A percentile compares a stretch with the other conserved stretches of the same genome.
These are phyloP conservation scores for Scedosporium minutisporum DNA, from an alignment of 2,329 filamentous ascomycete species.

Conservation along the genomic window DNA sequence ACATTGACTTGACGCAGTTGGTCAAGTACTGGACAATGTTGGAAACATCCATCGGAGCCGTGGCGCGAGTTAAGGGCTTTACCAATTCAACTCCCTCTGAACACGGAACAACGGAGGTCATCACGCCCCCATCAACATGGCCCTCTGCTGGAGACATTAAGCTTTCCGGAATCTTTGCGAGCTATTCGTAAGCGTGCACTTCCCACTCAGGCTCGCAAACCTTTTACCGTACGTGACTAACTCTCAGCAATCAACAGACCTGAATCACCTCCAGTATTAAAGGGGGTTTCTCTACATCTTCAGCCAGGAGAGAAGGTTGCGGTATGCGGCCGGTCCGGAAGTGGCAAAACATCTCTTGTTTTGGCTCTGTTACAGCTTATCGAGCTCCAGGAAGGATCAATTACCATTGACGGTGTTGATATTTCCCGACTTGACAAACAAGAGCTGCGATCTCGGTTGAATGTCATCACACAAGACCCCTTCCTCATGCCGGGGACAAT, in stretches of 20 bases:
- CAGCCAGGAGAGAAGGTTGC: conserved; percentile 22
- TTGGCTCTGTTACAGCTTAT: conserved; percentile 30
- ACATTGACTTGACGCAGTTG: conserved; percentile 9
- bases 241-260: conserved; percentile 15
- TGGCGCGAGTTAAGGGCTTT: too few species aligned
- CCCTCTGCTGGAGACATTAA: too few species aligned
- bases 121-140: too few species aligned
- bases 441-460: conserved; percentile 34
- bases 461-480: conserved; percentile 43
- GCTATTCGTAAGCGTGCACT: too few species aligned
- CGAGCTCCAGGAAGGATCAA: conserved; percentile 21
- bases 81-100: too few species aligned
- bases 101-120: too few species aligned
- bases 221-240: too few species aligned
- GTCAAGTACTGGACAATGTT: too few species aligned
- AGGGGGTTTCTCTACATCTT: conserved; percentile 18
- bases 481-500: conserved; percentile 38
- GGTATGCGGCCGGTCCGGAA: conserved; percentile 26
- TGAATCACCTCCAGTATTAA: conserved; percentile 15
- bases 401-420: conserved; percentile 29
- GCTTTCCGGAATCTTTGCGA: too few species aligned
- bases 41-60: too few species aligned
- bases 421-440: conserved; percentile 28
- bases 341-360: conserved; percentile 34
- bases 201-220: too few species aligned